These are phyloP conservation scores for Rhizopus delemar DNA, from an alignment of 371 early-diverging fungal species.

Conservation along the genomic window DNA sequence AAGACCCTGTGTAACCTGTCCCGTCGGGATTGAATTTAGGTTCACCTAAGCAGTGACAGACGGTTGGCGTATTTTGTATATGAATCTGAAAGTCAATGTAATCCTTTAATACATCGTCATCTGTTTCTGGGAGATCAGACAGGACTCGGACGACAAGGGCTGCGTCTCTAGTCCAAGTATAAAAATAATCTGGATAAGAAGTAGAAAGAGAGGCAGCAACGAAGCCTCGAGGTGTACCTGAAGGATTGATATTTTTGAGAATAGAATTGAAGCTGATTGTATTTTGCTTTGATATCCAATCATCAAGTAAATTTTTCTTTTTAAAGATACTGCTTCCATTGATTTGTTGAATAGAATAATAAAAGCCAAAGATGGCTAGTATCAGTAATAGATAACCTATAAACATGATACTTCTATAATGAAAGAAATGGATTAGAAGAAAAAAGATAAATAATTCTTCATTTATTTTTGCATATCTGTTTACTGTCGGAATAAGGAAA, in stretches of 20 bases:
- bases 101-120: slow-evolving; percentile 25
- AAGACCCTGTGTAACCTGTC: slow-evolving; percentile 46
- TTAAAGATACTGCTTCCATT: background rate
- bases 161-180: slow-evolving; percentile 77
- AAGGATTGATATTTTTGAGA: slow-evolving; percentile 38
- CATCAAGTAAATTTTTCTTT: background rate
- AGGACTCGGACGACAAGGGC: slow-evolving; percentile 61
- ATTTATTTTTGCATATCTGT: background rate
- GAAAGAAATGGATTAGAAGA: background rate
- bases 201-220: slow-evolving; percentile 45
- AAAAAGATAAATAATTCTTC: background rate
- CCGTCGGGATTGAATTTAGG: slow-evolving; percentile 77
- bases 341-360: background rate
- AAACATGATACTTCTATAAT: background rate
- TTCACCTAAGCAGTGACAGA: slow-evolving; percentile 66
- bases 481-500: background rate
- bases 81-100: slow-evolving; percentile 41
- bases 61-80: slow-evolving; percentile 30
- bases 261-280: slow-evolving; percentile 28
- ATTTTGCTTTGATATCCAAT: slow-evolving; percentile 29
- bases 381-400: background rate
- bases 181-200: slow-evolving; percentile 72
- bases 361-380: background rate
- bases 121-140: slow-evolving; percentile 18
- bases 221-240: slow-evolving; percentile 36